phyloP scores from a whole-genome alignment of 352 stramenopile genomes.

The Phytophthora capsici region DNA sequence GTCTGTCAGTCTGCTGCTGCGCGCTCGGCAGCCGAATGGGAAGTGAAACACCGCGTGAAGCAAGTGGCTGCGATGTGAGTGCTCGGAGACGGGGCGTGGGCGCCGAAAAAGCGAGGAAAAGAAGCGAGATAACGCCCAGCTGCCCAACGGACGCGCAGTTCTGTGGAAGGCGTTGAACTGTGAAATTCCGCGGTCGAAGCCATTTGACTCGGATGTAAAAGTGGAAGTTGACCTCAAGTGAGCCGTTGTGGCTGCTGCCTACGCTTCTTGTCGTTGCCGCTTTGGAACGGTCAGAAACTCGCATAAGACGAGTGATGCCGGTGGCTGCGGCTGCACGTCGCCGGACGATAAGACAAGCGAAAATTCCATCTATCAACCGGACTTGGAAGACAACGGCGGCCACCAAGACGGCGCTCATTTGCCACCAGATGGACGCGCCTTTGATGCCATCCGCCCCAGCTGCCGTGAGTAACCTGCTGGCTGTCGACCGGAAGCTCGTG shows the following conservation, averaged over 20 bases:
- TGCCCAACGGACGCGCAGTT: slow-evolving; percentile 31
- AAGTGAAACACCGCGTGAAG: slow-evolving; percentile 17
- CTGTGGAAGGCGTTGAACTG: slow-evolving; percentile 21
- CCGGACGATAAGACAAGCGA: slow-evolving; percentile 19
- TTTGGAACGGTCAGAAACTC: slow-evolving; percentile 6
- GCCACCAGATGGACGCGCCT: slow-evolving; percentile 22
- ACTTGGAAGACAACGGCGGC: neutral
- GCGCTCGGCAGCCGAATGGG: slow-evolving; percentile 22
- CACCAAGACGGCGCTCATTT: slow-evolving; percentile 23
- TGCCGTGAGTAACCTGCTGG: slow-evolving; percentile 38
- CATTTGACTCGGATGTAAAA: slow-evolving; percentile 12
- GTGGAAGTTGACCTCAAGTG: slow-evolving; percentile 8
- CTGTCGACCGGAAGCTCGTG: slow-evolving; percentile 22
- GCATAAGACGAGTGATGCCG: slow-evolving; percentile 30
- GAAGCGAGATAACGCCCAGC: slow-evolving; percentile 35
- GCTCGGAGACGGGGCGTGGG: slow-evolving; percentile 32
- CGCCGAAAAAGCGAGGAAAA: slow-evolving; percentile 47
- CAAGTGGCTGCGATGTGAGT: slow-evolving; percentile 12
- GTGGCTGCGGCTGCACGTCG: slow-evolving; percentile 6
- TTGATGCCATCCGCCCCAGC: slow-evolving; percentile 8
- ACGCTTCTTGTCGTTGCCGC: slow-evolving; percentile 11
- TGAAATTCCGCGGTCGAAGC: slow-evolving; percentile 33
- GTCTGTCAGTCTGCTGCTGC: slow-evolving; percentile 12
- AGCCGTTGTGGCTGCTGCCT: slow-evolving; percentile 14
- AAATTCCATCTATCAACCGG: slow-evolving; percentile 4